Evolutionary conservation across 352 stramenopile genomes (phyloP), one percentile per base, ranked within the genome.

Genomic region (Aphanomyces cochlioides): DNA sequence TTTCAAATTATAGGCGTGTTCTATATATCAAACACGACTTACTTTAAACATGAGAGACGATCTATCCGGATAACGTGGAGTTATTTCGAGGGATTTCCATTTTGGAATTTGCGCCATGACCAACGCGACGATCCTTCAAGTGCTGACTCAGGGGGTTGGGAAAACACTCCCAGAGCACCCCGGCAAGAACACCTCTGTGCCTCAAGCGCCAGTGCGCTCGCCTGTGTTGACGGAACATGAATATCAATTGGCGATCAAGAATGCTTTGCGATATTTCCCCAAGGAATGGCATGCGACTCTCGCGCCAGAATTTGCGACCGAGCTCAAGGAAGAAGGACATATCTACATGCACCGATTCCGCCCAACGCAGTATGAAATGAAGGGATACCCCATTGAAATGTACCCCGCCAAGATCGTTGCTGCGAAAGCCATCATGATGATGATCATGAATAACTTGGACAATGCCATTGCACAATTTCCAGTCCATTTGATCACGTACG

Each of bases 371-470:
- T 96, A 96, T 74, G 85, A 94, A 76, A 95, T 96, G 83, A 91
- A 90, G 69, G 89, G 88, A 61, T 93, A 95, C 78, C 82, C 87
- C 48, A 87, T 96, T 66, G 75, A 84, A 4, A 69, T 64, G 72
- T 96, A 95, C 77, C 86, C 87, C 1, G 80, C 82, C 36, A 76
- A 83, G 57, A 90, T 81, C 77, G 82, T 81, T 56, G 83, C 92
- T 53, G 85, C 87, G 13, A 87, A 86, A 13, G 84, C 83, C 19
- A 92, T 96, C 57, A 87, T 90, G 80, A 83, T 96, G 72, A 96
- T 96, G 88, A 93, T 96, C 77, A 95, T 94, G 84, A 96, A 96
- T 81, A 96, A 96, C 76, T 74, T 96, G 21, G 88, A 96, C 73
- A 83, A 74, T 34, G 77, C 80, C 10, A 87, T 96, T n/a, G 89